These are phyloP conservation scores for Phytophthora constricta DNA, from an alignment of 352 stramenopile species.

Conservation along the genomic window DNA sequence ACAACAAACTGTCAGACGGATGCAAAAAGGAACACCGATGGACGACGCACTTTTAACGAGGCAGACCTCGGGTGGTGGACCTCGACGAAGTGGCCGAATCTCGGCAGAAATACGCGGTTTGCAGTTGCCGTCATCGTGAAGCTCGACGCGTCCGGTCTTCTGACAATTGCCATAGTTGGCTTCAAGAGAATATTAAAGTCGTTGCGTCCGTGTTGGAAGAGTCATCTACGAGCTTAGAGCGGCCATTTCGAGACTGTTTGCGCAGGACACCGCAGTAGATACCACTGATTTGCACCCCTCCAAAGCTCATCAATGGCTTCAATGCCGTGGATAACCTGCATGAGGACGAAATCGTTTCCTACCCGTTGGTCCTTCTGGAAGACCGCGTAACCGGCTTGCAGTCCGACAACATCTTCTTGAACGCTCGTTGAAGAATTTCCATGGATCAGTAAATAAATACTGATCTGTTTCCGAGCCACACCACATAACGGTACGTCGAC, in stretches of 20 bases:
- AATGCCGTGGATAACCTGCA: slow-evolving; percentile 86
- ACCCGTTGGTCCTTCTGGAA: slow-evolving; percentile 68
- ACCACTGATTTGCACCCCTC: too few species aligned
- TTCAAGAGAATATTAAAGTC: neutral
- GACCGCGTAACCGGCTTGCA: slow-evolving; percentile 30
- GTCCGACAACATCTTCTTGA: slow-evolving; percentile 35
- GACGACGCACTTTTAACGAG: neutral
- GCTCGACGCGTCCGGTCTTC: too few species aligned
- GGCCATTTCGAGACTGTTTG: neutral
- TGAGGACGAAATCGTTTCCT: slow-evolving; percentile 72
- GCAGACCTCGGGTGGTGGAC: too few species aligned
- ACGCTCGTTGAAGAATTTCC: too few species aligned
- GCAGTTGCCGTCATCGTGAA: neutral
- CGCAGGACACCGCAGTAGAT: neutral
- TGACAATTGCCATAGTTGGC: too few species aligned
- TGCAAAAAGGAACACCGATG: neutral
- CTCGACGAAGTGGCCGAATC: too few species aligned
- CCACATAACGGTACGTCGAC: too few species aligned
- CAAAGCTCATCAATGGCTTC: too few species aligned
- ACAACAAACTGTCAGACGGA: neutral
- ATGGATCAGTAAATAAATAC: too few species aligned
- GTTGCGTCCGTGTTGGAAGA: neutral
- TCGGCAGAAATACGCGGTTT: neutral
- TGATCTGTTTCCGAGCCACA: too few species aligned
- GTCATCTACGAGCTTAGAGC: neutral